phyloP scores from a whole-genome alignment of 2,329 filamentous ascomycete genomes.

The Neonectria faginata region DNA sequence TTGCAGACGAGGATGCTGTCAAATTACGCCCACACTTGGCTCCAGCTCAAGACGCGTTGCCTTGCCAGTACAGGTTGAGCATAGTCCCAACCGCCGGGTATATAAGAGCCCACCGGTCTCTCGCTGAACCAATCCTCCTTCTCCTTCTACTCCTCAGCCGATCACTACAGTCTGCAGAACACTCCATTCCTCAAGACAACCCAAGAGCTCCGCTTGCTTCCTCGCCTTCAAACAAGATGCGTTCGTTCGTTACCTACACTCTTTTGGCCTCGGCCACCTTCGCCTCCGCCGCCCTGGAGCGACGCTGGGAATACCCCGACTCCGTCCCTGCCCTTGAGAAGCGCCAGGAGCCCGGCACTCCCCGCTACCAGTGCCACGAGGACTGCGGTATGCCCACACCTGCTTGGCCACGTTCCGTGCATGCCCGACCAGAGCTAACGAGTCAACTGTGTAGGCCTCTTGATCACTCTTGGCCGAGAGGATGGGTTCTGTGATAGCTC shows the following conservation, averaged over 20 bases:
- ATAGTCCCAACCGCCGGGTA: neutral
- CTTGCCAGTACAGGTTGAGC: neutral
- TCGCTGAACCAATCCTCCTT: neutral
- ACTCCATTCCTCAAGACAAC: slow-evolving; percentile 4
- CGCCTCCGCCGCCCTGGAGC: slow-evolving; percentile 29
- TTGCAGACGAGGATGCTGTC: neutral
- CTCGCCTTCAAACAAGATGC: slow-evolving; percentile 30
- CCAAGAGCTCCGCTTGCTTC: neutral
- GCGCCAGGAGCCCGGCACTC: slow-evolving; percentile 59
- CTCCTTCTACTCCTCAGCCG: slow-evolving; percentile 5
- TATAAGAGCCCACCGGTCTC: neutral
- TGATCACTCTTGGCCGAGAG: slow-evolving; percentile 52
- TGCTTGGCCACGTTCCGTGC: slow-evolving; percentile 19
- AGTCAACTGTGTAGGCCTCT: slow-evolving; percentile 1
- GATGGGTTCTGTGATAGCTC: slow-evolving; percentile 52
- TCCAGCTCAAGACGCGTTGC: neutral
- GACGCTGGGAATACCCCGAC: slow-evolving; percentile 50
- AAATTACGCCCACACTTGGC: neutral
- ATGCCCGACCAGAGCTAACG: neutral
- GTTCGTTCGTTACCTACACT: slow-evolving; percentile 32
- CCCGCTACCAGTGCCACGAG: slow-evolving; percentile 59
- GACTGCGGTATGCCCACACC: slow-evolving; percentile 55
- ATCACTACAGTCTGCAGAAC: neutral
- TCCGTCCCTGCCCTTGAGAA: slow-evolving; percentile 46
- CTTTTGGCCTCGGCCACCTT: slow-evolving; percentile 39